Evolutionary conservation across 441 rosid genomes (phyloP), one percentile per base, ranked within the genome.

Genomic region (Francoa sonchifolia): DNA sequence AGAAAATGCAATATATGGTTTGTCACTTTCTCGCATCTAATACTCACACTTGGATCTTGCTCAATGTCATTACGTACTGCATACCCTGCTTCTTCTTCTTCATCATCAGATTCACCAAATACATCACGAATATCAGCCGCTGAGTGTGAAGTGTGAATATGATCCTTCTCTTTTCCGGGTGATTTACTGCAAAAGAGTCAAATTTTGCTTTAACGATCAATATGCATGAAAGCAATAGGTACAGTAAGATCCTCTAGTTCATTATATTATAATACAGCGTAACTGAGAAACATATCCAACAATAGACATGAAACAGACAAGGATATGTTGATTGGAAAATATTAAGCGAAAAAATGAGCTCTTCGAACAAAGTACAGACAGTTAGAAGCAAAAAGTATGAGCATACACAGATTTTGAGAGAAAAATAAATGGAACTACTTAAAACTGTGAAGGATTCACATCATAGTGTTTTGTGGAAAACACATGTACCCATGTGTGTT

Each of bases 21-120:
- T n/a, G n/a, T n/a, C 7, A 8, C 5, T 12, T 7, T 18, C 8
- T 17, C 2, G 11, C 3, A 34, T 17, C 39, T 33, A 13, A 61
- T 31, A 55, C 93, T 66, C 68, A 90, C 96, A 30, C 54, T 68
- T 55, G 59, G 67, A 52, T 82, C 89, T 19, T 58, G 77, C 44
- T 66, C 94, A 39, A 78, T 52, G 47, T 80, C 89, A 55, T 74
- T 65, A 42, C 53, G 78, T 52, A 71, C 69, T 18, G 65, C 79
- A 65, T 74, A 90, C 20, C 57, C 85, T 32, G 62, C 77, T 13
- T 49, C 82, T 13, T 85, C 98, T 52, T 90, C 98, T n/a, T n/a
- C n/a, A 23, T 90, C 98, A 61, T 90, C 98, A 18, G 96, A 85
- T 33, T 77, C 95, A 43, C 98, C 98, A 69, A 90, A 90, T 20